These are phyloP conservation scores for Umbelopsis sp. DNA, from an alignment of 192 early-diverging fungal species.

Conservation along the genomic window DNA sequence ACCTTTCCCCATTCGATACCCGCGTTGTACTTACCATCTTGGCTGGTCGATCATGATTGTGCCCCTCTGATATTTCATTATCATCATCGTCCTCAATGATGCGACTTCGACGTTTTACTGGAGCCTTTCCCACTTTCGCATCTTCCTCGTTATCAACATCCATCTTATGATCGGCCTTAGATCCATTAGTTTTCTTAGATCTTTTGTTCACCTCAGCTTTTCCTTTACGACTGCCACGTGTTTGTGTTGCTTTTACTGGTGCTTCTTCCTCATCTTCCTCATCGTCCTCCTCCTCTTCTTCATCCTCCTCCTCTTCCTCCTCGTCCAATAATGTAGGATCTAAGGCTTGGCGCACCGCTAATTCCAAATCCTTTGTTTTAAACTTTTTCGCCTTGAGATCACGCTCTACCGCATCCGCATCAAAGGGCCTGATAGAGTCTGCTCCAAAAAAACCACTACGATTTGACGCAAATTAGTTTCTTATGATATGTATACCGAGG, in stretches of 20 bases:
- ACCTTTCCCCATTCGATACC: background rate
- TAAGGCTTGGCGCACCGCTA: conserved; percentile 39
- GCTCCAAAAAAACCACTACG: conserved; percentile 46
- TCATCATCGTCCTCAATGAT: conserved; percentile 15
- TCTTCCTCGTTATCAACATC: background rate
- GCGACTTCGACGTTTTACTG: conserved; percentile 10
- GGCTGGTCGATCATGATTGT: conserved; percentile 12
- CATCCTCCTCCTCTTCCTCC: conserved; percentile 18
- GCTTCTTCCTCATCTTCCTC: conserved; percentile 29
- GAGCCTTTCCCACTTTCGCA: background rate
- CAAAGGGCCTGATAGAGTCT: conserved; percentile 40
- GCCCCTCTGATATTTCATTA: background rate
- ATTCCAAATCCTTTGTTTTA: conserved; percentile 41
- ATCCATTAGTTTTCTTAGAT: background rate
- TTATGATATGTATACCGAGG: too few species aligned
- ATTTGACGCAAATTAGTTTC: too few species aligned
- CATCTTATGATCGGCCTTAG: background rate
- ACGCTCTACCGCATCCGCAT: conserved; percentile 33
- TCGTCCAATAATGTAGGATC: conserved; percentile 32
- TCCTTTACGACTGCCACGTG: background rate
- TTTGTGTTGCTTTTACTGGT: background rate
- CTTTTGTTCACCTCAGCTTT: background rate
- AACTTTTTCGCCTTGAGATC: conserved; percentile 48
- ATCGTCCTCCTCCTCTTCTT: conserved; percentile 30
- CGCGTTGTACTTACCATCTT: background rate